These are phyloP conservation scores for Phoenix roebelenii DNA, from an alignment of 176 grass and related monocot genomes.

Conservation along the genomic window DNA sequence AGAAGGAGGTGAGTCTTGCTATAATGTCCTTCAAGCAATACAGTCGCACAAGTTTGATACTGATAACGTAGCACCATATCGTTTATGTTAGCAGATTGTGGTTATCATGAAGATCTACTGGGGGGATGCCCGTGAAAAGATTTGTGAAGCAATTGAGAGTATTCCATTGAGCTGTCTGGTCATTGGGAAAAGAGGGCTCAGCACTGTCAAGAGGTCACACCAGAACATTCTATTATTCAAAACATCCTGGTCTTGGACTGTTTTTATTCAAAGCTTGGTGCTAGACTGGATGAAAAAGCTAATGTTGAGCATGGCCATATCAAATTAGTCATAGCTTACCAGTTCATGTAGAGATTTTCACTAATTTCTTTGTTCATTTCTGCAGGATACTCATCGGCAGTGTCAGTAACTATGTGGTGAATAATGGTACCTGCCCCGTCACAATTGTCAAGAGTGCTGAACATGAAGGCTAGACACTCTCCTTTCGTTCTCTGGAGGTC, in stretches of 20 bases:
- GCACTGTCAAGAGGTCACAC: slow-evolving; percentile 66
- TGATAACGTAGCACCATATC: too few relatives aligned
- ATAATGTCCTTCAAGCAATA: too few relatives aligned
- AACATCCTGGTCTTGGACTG: background rate
- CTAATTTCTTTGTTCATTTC: background rate
- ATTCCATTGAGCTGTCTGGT: slow-evolving; percentile 66
- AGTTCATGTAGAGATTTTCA: too few relatives aligned
- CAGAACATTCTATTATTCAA: background rate
- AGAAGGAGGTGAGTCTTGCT: slow-evolving; percentile 50
- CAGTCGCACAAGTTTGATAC: too few relatives aligned
- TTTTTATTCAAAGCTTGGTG: background rate
- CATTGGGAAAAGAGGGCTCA: slow-evolving; percentile 82
- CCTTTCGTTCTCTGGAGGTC: too few relatives aligned
- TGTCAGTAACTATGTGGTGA: slow-evolving; percentile 82
- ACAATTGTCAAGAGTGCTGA: slow-evolving; percentile 56
- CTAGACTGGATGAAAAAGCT: background rate
- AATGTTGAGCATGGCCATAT: background rate
- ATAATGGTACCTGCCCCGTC: slow-evolving; percentile 62
- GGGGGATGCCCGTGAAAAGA: slow-evolving; percentile 82
- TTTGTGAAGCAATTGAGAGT: slow-evolving; percentile 57
- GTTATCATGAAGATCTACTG: slow-evolving; percentile 66
- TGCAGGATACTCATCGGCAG: slow-evolving; percentile 86
- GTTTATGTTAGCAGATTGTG: slow-evolving; percentile 27
- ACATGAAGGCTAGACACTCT: slow-evolving; percentile 27
- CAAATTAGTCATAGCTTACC: too few relatives aligned